phyloP scores from a whole-genome alignment of 139 green algal species.

The Asterochloris erici region DNA sequence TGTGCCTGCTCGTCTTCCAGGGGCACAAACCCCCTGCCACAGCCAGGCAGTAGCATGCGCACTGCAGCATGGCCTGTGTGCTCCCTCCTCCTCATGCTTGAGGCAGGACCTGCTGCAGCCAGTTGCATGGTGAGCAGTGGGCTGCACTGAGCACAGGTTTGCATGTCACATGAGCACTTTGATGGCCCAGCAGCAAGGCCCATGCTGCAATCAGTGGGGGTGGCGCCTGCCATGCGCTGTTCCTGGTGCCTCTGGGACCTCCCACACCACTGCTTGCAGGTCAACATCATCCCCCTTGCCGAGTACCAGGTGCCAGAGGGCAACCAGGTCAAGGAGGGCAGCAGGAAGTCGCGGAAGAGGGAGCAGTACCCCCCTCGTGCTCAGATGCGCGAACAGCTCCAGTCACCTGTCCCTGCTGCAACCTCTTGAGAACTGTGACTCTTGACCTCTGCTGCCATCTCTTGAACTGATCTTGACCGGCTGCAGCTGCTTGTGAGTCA shows the following conservation, averaged over 20 bases:
- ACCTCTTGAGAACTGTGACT: neutral
- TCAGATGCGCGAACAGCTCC: neutral
- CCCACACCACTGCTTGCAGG: slow-evolving; percentile 7
- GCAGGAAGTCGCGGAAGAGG: slow-evolving; percentile 29
- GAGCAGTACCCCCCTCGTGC: slow-evolving; percentile 12
- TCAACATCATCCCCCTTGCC: slow-evolving; percentile 41
- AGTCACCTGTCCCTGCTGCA: neutral
- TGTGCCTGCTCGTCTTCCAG: too few species aligned
- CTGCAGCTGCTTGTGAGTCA: neutral
- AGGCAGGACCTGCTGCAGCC: neutral
- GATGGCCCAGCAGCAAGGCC: neutral
- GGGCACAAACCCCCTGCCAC: neutral
- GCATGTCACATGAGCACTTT: neutral
- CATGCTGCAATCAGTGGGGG: neutral
- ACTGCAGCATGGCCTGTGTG: neutral
- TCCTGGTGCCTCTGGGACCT: neutral
- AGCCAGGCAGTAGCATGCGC: too few species aligned
- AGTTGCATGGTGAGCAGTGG: neutral
- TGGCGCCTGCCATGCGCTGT: neutral
- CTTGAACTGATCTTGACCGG: neutral
- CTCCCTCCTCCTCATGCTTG: neutral
- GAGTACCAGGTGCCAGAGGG: slow-evolving; percentile 49
- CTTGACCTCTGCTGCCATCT: neutral
- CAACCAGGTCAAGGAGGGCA: slow-evolving; percentile 38
- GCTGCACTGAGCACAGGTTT: neutral